A percentile compares a stretch with the other conserved stretches of the same genome.
phyloP scores from a whole-genome alignment of 371 early-diverging fungal species.

The Actinomortierella wolfii region DNA sequence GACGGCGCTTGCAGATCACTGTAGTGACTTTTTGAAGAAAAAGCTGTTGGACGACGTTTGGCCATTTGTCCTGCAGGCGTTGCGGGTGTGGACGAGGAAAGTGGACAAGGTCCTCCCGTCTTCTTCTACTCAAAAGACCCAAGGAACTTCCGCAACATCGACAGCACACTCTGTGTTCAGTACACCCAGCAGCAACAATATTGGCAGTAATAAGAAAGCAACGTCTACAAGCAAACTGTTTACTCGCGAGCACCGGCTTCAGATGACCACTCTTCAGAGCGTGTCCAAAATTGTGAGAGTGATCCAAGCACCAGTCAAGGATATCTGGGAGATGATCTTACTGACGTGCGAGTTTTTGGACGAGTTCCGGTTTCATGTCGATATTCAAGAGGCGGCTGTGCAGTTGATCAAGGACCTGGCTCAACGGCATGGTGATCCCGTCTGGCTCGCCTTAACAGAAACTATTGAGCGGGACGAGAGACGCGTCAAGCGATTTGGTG shows the following conservation, averaged over 20 bases:
- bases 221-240: constrained; percentile 15
- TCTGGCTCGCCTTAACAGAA: constrained; percentile 23
- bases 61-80: constrained; percentile 31
- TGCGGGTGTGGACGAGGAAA: constrained; percentile 18
- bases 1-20: constrained; percentile 32
- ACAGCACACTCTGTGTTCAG: no score
- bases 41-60: constrained; percentile 37
- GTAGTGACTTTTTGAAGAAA: constrained; percentile 32
- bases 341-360: constrained; percentile 35
- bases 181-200: no score
- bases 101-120: no score
- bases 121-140: no score
- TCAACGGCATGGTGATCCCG: constrained; percentile 40
- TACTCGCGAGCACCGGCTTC: constrained; percentile 38
- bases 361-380: constrained; percentile 16
- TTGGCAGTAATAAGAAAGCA: background rate
- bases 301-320: constrained; percentile 31
- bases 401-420: constrained; percentile 37
- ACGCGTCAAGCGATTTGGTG: background rate
- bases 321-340: constrained; percentile 38
- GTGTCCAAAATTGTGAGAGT: constrained; percentile 29
- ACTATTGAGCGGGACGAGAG: background rate
- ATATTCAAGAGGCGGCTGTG: constrained; percentile 22
- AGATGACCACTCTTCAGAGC: constrained; percentile 34
- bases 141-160: no score